Percentiles rank a stretch among this genome's conserved stretches.
Evolutionary conservation across 345 rosid genomes (phyloP).

Genomic region (Citrus reticulata): DNA sequence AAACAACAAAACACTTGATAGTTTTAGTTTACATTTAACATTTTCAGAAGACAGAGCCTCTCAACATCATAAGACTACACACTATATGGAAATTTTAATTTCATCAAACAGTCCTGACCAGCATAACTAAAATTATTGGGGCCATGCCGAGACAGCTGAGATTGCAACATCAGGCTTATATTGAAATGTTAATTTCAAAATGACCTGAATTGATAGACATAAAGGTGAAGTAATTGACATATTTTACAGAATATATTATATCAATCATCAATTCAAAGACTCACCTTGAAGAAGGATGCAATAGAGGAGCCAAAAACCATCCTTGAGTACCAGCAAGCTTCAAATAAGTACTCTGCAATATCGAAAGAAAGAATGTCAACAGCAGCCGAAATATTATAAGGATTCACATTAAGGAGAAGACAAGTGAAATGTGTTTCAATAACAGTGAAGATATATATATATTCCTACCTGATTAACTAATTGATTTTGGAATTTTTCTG

Average conservation of each 20-base stretch:
- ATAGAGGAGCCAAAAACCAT: constrained; percentile 53
- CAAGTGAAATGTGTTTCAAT: background rate
- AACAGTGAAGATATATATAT: background rate
- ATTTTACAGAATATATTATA: too few relatives aligned
- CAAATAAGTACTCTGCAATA: constrained; percentile 52
- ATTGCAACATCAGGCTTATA: background rate
- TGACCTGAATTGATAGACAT: background rate
- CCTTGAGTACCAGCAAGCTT: constrained; percentile 74
- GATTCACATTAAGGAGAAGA: background rate
- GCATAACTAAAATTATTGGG: background rate
- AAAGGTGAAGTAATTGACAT: background rate
- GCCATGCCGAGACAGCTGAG: background rate
- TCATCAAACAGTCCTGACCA: background rate
- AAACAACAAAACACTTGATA: too few relatives aligned
- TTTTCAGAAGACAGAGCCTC: background rate
- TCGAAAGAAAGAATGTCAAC: constrained; percentile 12
- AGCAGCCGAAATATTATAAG: background rate
- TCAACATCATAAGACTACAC: background rate
- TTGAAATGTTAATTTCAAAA: background rate
- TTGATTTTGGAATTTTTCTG: constrained; percentile 69
- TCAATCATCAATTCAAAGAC: constrained; percentile 11
- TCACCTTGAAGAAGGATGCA: constrained; percentile 55
- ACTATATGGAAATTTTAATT: background rate
- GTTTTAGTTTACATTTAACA: background rate
- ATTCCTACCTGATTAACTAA: constrained; percentile 51